Conservation (phyloP, 2,329 filamentous ascomycete species). For the Cercospora sesami region DNA sequence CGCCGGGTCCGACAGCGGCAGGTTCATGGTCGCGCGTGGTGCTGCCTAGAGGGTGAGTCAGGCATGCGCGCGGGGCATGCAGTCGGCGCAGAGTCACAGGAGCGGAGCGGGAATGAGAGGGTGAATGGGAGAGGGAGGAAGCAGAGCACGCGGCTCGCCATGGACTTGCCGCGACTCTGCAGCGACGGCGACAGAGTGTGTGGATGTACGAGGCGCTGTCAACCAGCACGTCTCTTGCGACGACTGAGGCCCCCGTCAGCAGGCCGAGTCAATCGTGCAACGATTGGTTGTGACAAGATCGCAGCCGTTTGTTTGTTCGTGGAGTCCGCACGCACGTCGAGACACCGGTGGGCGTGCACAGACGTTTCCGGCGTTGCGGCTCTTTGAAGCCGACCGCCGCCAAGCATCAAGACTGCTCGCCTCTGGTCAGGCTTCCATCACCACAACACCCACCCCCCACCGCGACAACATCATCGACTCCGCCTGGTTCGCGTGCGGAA, state of each 20-base stretch:
- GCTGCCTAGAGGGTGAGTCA: slow-evolving; percentile 19
- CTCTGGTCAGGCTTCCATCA: slow-evolving; percentile 7
- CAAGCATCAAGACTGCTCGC: slow-evolving; percentile 1
- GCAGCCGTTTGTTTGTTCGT: background rate
- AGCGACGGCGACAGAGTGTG: background rate
- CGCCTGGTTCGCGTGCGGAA: slow-evolving; percentile 36
- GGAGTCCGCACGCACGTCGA: background rate
- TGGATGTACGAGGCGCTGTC: background rate
- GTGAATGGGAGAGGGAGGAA: background rate
- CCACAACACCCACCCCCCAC: slow-evolving; percentile 24
- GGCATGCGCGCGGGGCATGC: background rate
- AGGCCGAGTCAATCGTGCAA: slow-evolving; percentile 1
- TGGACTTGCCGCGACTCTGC: slow-evolving; percentile 1
- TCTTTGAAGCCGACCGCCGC: slow-evolving; percentile 3
- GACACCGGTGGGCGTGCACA: background rate
- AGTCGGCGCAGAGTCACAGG: background rate
- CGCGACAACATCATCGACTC: slow-evolving; percentile 30
- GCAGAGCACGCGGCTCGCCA: slow-evolving; percentile 2
- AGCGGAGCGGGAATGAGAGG: background rate
- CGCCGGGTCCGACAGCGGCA: slow-evolving; percentile 70
- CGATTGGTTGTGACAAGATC: slow-evolving; percentile 7
- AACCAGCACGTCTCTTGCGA: background rate
- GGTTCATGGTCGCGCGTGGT: slow-evolving; percentile 57
- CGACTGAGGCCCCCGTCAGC: background rate
- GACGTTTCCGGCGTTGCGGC: slow-evolving; percentile 1